Evolutionary conservation across 331 rosid genomes (phyloP).

Genomic region (Telfairia occidentalis): DNA sequence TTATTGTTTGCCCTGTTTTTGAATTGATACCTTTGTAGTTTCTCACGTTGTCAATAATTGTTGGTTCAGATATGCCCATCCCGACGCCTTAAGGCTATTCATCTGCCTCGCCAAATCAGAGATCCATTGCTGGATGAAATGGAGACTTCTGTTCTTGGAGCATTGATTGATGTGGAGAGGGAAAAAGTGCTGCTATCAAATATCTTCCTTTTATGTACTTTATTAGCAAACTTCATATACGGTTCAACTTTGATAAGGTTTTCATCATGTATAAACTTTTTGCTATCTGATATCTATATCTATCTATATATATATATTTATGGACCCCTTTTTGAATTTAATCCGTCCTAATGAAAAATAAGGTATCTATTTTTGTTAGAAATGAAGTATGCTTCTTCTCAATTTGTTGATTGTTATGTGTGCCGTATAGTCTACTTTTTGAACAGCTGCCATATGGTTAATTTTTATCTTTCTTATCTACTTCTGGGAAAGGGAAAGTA

Average conservation of each 20-base stretch:
- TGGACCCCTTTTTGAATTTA: not conserved
- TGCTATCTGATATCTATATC: too few relatives aligned
- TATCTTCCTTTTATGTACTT: conserved; percentile 53
- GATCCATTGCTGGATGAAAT: conserved; percentile 60
- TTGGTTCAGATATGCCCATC: conserved; percentile 39
- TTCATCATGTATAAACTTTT: too few relatives aligned
- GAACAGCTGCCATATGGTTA: not conserved
- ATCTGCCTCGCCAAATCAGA: conserved; percentile 54
- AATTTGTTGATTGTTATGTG: not conserved
- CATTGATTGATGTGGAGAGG: conserved; percentile 40
- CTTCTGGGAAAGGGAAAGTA: not conserved
- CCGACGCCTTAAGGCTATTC: conserved; percentile 30
- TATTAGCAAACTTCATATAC: conserved; percentile 53
- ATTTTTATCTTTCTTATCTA: not conserved
- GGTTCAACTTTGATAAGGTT: conserved; percentile 52
- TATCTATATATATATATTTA: too few relatives aligned
- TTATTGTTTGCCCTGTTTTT: conserved; percentile 19
- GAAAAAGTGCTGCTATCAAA: conserved; percentile 36
- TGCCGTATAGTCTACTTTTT: not conserved
- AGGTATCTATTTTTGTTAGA: not conserved
- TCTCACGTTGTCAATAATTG: not conserved
- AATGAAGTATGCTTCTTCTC: not conserved
- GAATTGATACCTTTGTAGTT: conserved; percentile 2
- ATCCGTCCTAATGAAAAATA: not conserved
- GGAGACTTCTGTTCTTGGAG: conserved; percentile 55